Evolutionary conservation across 1,284 basidiomycete genomes (phyloP).

Genomic region (Schizophyllum commune): DNA sequence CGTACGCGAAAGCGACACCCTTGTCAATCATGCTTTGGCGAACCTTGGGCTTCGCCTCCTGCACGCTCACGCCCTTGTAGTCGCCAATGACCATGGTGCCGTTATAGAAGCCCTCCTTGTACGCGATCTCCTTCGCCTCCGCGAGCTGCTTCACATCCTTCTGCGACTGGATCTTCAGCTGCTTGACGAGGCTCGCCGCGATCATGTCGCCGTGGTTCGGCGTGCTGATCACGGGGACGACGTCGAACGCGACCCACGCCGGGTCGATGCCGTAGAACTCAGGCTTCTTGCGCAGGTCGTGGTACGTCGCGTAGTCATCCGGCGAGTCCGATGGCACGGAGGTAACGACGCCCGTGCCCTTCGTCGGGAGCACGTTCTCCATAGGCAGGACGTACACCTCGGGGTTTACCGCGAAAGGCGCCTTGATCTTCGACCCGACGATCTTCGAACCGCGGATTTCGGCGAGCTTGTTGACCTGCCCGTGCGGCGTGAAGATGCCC

Average conservation of each 20-base stretch:
- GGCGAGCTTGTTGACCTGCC: conserved; percentile 64
- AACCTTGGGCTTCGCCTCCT: conserved; percentile 89
- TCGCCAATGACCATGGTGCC: conserved; percentile 88
- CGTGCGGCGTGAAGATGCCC: conserved; percentile 65
- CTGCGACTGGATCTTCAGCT: conserved; percentile 93
- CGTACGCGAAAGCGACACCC: conserved; percentile 83
- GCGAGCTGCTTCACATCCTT: conserved; percentile 91
- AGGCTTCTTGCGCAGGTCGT: conserved; percentile 94
- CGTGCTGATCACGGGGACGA: conserved; percentile 84
- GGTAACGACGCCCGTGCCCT: conserved; percentile 98
- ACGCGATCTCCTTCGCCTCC: conserved; percentile 96
- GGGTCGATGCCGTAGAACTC: conserved; percentile 96
- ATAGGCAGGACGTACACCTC: conserved; percentile 97
- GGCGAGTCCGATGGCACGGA: conserved; percentile 98
- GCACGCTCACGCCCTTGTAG: conserved; percentile 82
- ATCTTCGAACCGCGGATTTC: conserved; percentile 77
- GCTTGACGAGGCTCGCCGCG: conserved; percentile 81
- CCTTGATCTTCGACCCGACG: conserved; percentile 87
- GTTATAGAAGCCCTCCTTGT: conserved; percentile 97
- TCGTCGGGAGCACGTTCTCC: conserved; percentile 94
- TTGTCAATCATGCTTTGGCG: conserved; percentile 77
- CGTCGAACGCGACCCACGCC: conserved; percentile 81
- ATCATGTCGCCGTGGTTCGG: conserved; percentile 90
- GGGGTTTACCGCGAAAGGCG: conserved; percentile 76
- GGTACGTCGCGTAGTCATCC: conserved; percentile 89